Evolutionary conservation across 257 asterid genomes (phyloP), one percentile per base, ranked within the genome.

Genomic region (Gardenia jasminoides): DNA sequence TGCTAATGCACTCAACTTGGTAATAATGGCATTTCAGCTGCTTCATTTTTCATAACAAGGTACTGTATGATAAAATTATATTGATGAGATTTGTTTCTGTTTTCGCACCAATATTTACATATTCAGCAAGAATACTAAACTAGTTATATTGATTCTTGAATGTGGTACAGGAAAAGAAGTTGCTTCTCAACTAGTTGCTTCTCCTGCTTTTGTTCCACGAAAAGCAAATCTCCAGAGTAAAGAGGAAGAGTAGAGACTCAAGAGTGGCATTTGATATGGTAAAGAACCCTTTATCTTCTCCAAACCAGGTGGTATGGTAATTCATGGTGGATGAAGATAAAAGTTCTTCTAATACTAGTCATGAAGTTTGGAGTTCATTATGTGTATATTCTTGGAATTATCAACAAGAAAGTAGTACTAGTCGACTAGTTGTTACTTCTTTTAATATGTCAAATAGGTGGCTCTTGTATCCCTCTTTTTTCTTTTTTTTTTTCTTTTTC

Each of bases 161-260:
- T 67, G 12, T 72, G 71, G 64, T 89, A 89, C 93, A 89, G 97
- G 90, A 88, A 74, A 83, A 82, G 67, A 67, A 73, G 39, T 20
- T 88, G 92, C 6, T 68, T 82, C 19, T 62, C 75, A 7, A 67
- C 70, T 33, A 88, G 82, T 76, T 86, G 89, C 70, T 87, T 84
- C 82, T 81, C 87, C 19, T 82, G 86, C 56, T 83, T 81, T 24
- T 75, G 78, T 36, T 76, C 87, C 20, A 68, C 85, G 69, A 79
- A 83, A 85, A 79, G 83, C 75, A 88, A 81, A 78, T 43, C 81
- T 71, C 75, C 75, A 26, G 77, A 73, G 54, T 79, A 80, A 81
- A 83, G 62, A 65, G 65, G 58, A 47, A 67, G 13, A 19, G 47
- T n/a, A n/a, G n/a, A n/a, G n/a, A n/a, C n/a, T n/a, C n/a, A 47